Conservation (phyloP, 148 eudicot species). For the Rhododendron mucronatum region DNA sequence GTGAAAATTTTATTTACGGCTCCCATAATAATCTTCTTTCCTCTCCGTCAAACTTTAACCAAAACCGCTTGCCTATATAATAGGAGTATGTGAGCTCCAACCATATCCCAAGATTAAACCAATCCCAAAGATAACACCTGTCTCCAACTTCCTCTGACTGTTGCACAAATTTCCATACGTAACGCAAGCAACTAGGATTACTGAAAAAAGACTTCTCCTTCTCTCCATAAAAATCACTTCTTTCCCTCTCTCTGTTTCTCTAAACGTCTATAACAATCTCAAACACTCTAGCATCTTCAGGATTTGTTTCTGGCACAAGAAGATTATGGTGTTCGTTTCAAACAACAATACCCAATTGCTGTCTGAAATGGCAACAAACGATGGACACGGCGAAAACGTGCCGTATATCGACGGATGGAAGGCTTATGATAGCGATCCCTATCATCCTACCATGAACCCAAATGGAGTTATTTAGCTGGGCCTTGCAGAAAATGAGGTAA, state of each 20-base stretch:
- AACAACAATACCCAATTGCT: conserved; percentile 12
- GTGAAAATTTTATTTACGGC: no score
- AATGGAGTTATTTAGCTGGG: conserved; percentile 56
- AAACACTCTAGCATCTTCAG: not conserved
- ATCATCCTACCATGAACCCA: conserved; percentile 31
- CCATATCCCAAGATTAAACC: not conserved
- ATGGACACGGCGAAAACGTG: conserved; percentile 50
- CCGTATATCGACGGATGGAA: conserved; percentile 54
- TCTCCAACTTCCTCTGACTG: not conserved
- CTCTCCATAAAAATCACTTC: not conserved
- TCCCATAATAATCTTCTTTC: not conserved
- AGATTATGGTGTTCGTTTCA: conserved; percentile 13
- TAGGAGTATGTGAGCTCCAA: not conserved
- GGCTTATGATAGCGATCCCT: conserved; percentile 47
- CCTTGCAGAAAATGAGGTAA: conserved; percentile 52
- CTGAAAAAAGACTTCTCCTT: not conserved
- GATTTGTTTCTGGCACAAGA: no score
- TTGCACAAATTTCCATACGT: not conserved
- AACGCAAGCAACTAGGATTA: not conserved
- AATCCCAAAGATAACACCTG: no score
- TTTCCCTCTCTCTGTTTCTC: not conserved
- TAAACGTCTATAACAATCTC: not conserved
- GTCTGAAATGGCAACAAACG: conserved; percentile 34
- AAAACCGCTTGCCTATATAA: not conserved
- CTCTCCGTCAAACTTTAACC: not conserved